A percentile compares a stretch with the other conserved stretches of the same genome.
phyloP scores from a whole-genome alignment of 495 filamentous ascomycete species.

The Pyronema omphalodes region DNA sequence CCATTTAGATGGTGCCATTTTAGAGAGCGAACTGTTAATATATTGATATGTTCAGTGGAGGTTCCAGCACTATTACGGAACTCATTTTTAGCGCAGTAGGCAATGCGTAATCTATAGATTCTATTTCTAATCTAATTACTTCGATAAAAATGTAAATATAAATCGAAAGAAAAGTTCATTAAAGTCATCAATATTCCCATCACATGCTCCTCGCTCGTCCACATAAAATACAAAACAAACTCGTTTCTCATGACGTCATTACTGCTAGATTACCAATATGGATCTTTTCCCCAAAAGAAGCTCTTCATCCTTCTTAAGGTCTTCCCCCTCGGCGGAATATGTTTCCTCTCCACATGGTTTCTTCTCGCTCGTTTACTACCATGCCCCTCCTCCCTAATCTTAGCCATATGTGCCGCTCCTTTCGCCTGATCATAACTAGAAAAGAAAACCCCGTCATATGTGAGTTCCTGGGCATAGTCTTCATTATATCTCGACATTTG shows the following conservation, averaged over 20 bases:
- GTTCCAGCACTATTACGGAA: neutral
- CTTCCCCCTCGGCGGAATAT: neutral
- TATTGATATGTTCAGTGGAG: neutral
- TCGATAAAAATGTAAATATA: neutral
- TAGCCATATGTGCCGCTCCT: neutral
- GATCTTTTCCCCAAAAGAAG: neutral
- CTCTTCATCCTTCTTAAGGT: neutral
- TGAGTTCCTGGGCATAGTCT: neutral
- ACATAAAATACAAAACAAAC: too few relatives aligned
- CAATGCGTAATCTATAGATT: neutral
- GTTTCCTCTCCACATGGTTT: neutral
- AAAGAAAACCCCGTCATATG: neutral
- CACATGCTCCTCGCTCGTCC: too few relatives aligned
- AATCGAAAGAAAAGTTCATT: neutral
- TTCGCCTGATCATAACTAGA: neutral
- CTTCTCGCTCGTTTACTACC: neutral
- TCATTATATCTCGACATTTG: neutral
- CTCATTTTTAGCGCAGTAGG: neutral
- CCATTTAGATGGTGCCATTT: neutral
- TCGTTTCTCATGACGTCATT: too few relatives aligned
- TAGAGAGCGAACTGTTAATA: neutral
- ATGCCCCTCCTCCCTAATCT: neutral
- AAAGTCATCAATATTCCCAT: neutral
- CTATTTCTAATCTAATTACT: neutral
- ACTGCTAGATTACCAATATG: too few relatives aligned